Conservation (phyloP, 371 early-diverging fungal species). For the Mitosporidium daphniae region DNA sequence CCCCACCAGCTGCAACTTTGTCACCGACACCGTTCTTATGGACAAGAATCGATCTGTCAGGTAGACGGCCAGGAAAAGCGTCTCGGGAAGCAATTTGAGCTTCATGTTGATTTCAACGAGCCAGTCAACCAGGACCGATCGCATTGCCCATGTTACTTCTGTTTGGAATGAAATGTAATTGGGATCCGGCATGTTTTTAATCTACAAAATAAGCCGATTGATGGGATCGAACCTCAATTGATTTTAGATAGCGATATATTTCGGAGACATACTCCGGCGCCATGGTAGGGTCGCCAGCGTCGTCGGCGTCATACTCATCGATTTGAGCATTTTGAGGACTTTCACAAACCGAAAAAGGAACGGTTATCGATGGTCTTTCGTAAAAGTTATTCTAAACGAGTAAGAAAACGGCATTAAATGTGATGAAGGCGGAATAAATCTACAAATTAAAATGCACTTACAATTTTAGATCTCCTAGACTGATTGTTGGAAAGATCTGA, state of each 20-base stretch:
- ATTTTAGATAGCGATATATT: conserved; percentile 39
- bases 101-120: conserved; percentile 56
- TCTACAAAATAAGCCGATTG: conserved; percentile 6
- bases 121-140: conserved; percentile 55
- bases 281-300: conserved; percentile 37
- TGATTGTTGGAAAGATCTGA: too few species aligned
- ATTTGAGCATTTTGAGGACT: too few species aligned
- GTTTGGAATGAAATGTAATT: conserved; percentile 38
- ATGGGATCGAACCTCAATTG: conserved; percentile 16
- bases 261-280: conserved; percentile 53
- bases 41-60: conserved; percentile 84
- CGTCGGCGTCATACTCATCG: conserved; percentile 19
- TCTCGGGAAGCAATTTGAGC: conserved; percentile 67
- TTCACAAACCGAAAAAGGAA: too few species aligned
- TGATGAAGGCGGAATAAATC: too few species aligned
- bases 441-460: too few species aligned
- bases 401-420: too few species aligned
- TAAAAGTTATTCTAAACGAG: too few species aligned
- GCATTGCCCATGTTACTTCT: conserved; percentile 66
- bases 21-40: conserved; percentile 26
- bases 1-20: conserved; percentile 83
- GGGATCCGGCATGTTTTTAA: conserved; percentile 22
- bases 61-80: conserved; percentile 64
- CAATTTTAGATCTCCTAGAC: too few species aligned
- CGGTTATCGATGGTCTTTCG: too few species aligned